phyloP scores from a whole-genome alignment of 1,139 yeast species.

The Yamadazyma spencermartinsiae region DNA sequence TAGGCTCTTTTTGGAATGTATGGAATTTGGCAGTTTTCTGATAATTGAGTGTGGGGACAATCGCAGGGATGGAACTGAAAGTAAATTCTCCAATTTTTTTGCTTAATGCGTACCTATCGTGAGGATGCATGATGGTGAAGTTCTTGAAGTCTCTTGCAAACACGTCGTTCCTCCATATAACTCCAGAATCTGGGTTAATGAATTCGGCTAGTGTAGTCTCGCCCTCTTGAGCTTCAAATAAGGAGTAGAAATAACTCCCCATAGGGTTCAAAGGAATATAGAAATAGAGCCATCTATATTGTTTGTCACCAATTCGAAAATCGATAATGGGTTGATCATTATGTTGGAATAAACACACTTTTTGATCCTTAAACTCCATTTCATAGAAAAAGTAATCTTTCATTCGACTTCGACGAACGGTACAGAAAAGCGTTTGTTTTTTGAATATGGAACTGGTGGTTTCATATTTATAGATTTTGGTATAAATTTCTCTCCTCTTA shows the following conservation, averaged over 20 bases:
- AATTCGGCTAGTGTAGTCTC: conserved; percentile 3
- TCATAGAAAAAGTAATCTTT: conserved; percentile 1
- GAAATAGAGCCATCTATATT: conserved; percentile 7
- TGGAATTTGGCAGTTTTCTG: conserved; percentile 7
- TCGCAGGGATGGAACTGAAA: conserved; percentile 1
- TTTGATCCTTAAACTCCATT: conserved; percentile 3
- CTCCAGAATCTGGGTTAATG: conserved; percentile 1
- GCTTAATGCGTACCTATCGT: conserved; percentile 2
- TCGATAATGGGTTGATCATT: conserved; percentile 3
- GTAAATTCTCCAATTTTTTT: conserved; percentile 7
- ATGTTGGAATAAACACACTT: conserved; percentile 3
- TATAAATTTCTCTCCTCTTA: conserved; percentile 5
- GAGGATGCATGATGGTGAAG: not conserved
- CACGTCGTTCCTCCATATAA: conserved; percentile 1
- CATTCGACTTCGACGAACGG: conserved; percentile 2
- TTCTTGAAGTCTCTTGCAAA: not conserved
- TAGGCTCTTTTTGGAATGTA: not conserved
- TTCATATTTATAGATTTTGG: conserved; percentile 5
- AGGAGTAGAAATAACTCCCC: conserved; percentile 3
- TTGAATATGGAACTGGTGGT: conserved; percentile 3
- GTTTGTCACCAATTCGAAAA: conserved; percentile 5
- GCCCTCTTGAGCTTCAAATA: conserved; percentile 5
- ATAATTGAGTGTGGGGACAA: conserved; percentile 1
- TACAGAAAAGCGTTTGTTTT: conserved; percentile 3
- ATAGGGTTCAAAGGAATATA: not conserved